Conservation (phyloP, 1,284 basidiomycete genomes). For the Testicularia cyperi region DNA sequence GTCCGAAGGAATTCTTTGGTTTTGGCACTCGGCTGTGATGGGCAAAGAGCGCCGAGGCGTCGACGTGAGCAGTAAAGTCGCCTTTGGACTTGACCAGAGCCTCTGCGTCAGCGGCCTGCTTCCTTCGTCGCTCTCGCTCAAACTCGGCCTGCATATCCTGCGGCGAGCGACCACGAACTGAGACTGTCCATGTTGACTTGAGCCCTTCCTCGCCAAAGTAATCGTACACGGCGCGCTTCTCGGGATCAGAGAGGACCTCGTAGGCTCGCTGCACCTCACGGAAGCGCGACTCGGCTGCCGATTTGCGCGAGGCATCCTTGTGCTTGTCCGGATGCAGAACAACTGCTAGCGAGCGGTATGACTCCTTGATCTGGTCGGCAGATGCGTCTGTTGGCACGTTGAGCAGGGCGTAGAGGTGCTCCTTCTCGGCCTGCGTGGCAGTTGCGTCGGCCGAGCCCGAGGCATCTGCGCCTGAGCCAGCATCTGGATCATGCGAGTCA, state of each 20-base stretch:
- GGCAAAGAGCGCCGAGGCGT: constrained; percentile 53
- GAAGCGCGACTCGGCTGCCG: constrained; percentile 69
- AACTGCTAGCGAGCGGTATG: constrained; percentile 71
- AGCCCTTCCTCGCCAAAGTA: constrained; percentile 70
- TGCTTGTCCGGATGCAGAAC: constrained; percentile 85
- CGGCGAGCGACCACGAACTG: constrained; percentile 63
- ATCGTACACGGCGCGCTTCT: constrained; percentile 76
- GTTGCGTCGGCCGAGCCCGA: constrained; percentile 1
- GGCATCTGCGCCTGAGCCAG: neutral
- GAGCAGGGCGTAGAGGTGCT: constrained; percentile 62
- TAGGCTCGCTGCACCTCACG: constrained; percentile 77
- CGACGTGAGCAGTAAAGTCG: constrained; percentile 55
- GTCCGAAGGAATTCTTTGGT: constrained; percentile 78
- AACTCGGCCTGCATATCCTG: constrained; percentile 67
- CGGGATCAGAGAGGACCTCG: constrained; percentile 71
- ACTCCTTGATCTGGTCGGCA: constrained; percentile 71
- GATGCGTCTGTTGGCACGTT: constrained; percentile 71
- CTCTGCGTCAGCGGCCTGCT: constrained; percentile 64
- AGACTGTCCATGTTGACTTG: constrained; percentile 63
- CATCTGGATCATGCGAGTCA: constrained; percentile 24
- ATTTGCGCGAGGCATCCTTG: constrained; percentile 66
- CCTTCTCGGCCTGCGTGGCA: constrained; percentile 15
- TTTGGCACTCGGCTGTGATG: constrained; percentile 81
- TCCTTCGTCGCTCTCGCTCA: constrained; percentile 62
- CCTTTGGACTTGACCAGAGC: constrained; percentile 65